These are phyloP conservation scores for Udeniomyces megalosporus DNA, from an alignment of 768 basidiomycete genomes.

Conservation along the genomic window DNA sequence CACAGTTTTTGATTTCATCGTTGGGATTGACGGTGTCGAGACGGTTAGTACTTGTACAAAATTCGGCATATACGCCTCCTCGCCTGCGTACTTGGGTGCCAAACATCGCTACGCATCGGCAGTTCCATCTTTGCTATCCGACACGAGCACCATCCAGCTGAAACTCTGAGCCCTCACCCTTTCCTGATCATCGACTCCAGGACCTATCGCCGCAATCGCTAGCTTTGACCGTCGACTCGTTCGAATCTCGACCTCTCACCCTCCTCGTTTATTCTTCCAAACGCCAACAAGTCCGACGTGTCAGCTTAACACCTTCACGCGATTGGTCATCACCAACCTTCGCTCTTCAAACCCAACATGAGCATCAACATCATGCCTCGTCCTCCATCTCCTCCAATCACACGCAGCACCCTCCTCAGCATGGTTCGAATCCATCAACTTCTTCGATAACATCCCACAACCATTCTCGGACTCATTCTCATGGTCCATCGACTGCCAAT, in stretches of 20 bases:
- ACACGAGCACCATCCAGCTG: too few species aligned
- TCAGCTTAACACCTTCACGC: constrained; percentile 68
- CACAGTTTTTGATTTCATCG: constrained; percentile 75
- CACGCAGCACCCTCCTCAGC: constrained; percentile 28
- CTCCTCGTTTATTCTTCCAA: constrained; percentile 75
- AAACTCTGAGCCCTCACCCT: too few species aligned
- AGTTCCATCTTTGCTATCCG: too few species aligned
- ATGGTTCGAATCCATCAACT: too few species aligned
- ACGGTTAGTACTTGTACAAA: constrained; percentile 15
- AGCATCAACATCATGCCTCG: background rate
- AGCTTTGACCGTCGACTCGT: constrained; percentile 64
- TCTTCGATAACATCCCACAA: constrained; percentile 31
- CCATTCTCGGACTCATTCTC: constrained; percentile 25
- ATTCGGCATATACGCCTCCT: too few species aligned
- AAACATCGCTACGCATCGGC: too few species aligned
- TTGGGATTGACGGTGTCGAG: constrained; percentile 66
- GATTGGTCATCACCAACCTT: constrained; percentile 39
- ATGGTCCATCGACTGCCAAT: background rate
- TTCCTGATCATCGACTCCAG: background rate
- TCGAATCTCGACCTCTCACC: constrained; percentile 54
- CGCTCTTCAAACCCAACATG: background rate
- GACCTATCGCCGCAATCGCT: constrained; percentile 50
- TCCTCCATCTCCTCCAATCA: constrained; percentile 24
- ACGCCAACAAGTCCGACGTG: constrained; percentile 42
- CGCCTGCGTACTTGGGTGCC: too few species aligned